Conservation (phyloP, 352 stramenopile genomes). For the Phytophthora crassamura region DNA sequence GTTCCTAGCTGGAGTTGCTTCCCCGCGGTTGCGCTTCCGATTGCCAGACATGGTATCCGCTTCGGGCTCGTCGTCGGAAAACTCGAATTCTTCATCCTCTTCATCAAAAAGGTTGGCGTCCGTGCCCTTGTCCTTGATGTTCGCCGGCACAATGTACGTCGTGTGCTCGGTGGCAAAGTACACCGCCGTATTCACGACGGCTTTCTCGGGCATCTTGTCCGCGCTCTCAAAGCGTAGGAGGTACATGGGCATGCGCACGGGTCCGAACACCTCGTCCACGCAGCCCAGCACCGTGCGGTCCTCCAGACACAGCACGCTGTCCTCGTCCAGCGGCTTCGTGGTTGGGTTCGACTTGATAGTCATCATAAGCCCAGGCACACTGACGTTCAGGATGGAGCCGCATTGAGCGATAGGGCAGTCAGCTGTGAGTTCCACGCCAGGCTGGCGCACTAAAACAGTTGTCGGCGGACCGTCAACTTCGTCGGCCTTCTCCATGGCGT, state of each 20-base stretch:
- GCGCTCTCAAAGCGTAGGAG: constrained; percentile 79
- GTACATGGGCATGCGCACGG: constrained; percentile 88
- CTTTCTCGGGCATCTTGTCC: constrained; percentile 68
- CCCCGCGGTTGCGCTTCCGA: constrained; percentile 68
- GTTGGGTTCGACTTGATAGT: constrained; percentile 79
- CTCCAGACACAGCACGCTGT: constrained; percentile 82
- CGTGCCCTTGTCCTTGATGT: constrained; percentile 83
- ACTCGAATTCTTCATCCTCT: constrained; percentile 78
- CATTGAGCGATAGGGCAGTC: constrained; percentile 78
- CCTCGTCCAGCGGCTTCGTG: constrained; percentile 75
- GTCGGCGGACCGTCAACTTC: constrained; percentile 46
- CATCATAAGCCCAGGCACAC: constrained; percentile 65
- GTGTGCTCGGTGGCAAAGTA: constrained; percentile 83
- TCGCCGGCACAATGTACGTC: constrained; percentile 80
- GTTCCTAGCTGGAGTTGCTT: constrained; percentile 6
- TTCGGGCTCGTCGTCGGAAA: constrained; percentile 87
- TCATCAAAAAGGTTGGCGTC: constrained; percentile 90
- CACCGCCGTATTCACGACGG: constrained; percentile 48
- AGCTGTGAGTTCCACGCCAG: constrained; percentile 70
- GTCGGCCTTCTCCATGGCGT: constrained; percentile 73
- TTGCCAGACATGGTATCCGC: constrained; percentile 71
- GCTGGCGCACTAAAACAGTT: constrained; percentile 75
- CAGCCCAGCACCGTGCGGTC: constrained; percentile 80
- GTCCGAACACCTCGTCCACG: constrained; percentile 87
- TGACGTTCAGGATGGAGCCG: constrained; percentile 74